These are phyloP conservation scores for Fusarium sulawesiense DNA, from an alignment of 2,329 filamentous ascomycete genomes.

Conservation along the genomic window DNA sequence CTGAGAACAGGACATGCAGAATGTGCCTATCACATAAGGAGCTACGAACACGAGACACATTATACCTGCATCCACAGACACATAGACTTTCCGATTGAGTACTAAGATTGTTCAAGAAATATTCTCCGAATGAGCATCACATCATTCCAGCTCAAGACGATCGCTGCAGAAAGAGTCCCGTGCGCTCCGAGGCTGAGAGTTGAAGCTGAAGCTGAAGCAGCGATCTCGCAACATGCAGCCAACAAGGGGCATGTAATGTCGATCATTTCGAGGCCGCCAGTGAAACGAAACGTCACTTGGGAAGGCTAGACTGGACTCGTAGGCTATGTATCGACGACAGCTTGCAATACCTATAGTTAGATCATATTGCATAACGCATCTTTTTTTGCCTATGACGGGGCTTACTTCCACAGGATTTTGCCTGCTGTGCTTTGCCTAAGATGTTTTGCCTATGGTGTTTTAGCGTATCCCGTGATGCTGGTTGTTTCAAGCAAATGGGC, in stretches of 20 bases:
- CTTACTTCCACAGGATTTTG: neutral
- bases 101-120: neutral
- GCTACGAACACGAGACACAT: neutral
- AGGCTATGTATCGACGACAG: neutral
- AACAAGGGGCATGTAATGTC: constrained; percentile 4
- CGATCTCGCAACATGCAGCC: constrained; percentile 16
- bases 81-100: constrained; percentile 1
- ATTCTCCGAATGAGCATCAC: constrained; percentile 1
- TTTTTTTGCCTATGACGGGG: neutral
- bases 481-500: constrained; percentile 18
- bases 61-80: neutral
- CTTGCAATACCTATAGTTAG: neutral
- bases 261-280: constrained; percentile 20
- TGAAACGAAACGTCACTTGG: neutral
- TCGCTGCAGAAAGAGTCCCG: neutral
- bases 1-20: neutral
- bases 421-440: neutral
- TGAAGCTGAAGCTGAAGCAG: constrained; percentile 32
- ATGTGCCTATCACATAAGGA: neutral
- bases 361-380: neutral
- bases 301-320: neutral
- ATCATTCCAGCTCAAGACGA: constrained; percentile 2
- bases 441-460: neutral
- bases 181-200: constrained; percentile 3
- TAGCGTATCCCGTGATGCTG: neutral